phyloP scores from a whole-genome alignment of 2,329 filamentous ascomycete genomes.

The Emmonsia crescens region DNA sequence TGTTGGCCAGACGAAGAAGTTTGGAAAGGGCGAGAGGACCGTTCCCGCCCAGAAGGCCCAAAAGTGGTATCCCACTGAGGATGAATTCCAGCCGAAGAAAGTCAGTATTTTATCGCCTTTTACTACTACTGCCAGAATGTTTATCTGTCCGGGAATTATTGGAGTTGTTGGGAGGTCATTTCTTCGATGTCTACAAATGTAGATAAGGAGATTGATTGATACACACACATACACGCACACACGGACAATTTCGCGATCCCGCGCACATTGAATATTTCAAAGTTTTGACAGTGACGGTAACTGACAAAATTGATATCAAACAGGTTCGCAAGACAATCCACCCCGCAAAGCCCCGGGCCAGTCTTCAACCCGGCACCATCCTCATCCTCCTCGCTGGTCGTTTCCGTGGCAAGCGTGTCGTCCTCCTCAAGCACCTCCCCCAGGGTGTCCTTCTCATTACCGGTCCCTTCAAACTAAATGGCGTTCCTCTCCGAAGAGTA shows the following conservation, averaged over 20 bases:
- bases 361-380: slow-evolving; percentile 87
- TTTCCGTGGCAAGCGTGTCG: slow-evolving; percentile 99
- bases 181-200: neutral
- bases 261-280: neutral
- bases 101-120: slow-evolving; percentile 50
- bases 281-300: neutral
- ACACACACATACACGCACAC: neutral
- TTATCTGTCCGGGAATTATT: neutral
- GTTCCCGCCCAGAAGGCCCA: slow-evolving; percentile 87
- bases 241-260: neutral
- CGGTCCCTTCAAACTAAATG: slow-evolving; percentile 99
- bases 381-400: slow-evolving; percentile 98
- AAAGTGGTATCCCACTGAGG: slow-evolving; percentile 98
- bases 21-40: slow-evolving; percentile 90
- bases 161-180: neutral
- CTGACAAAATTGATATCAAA: slow-evolving; percentile 21
- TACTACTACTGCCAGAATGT: neutral
- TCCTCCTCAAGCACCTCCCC: slow-evolving; percentile 94
- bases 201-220: neutral
- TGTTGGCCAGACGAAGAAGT: slow-evolving; percentile 68
- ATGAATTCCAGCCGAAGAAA: slow-evolving; percentile 82
- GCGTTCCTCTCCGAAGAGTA: slow-evolving; percentile 81
- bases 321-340: slow-evolving; percentile 93
- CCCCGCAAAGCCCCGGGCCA: slow-evolving; percentile 73
- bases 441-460: slow-evolving; percentile 98